A percentile compares a stretch with the other conserved stretches of the same genome.
Conservation (phyloP, 1,284 basidiomycete genomes). For the Exobasidium cylindrosporum region DNA sequence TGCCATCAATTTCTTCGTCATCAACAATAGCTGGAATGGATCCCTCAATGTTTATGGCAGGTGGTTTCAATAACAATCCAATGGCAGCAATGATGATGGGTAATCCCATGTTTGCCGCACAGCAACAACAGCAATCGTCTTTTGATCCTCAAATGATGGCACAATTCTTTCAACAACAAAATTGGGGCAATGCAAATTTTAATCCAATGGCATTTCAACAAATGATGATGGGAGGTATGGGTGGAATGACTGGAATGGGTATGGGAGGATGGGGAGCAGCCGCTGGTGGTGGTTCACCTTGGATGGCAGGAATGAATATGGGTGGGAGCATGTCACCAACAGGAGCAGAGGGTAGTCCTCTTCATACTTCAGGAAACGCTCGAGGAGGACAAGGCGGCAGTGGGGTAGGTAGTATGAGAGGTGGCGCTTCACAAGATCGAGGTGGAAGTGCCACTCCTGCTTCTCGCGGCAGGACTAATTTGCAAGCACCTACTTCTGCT, state of each 20-base stretch:
- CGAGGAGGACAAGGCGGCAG: background rate
- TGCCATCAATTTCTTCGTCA: background rate
- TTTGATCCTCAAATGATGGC: slow-evolving; percentile 61
- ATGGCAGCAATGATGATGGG: slow-evolving; percentile 64
- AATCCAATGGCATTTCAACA: slow-evolving; percentile 54
- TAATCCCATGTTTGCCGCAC: slow-evolving; percentile 61
- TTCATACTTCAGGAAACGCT: background rate
- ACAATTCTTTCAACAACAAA: slow-evolving; percentile 62
- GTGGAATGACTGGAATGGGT: slow-evolving; percentile 47
- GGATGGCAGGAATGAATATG: background rate
- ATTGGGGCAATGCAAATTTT: slow-evolving; percentile 52
- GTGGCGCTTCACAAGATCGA: background rate
- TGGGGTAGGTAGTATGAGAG: background rate
- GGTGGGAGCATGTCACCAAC: background rate
- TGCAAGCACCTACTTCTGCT: background rate
- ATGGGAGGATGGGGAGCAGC: slow-evolving; percentile 56
- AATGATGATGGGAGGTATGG: slow-evolving; percentile 51
- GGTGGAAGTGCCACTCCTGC: background rate
- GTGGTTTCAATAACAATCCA: background rate
- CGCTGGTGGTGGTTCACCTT: slow-evolving; percentile 59
- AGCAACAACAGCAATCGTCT: slow-evolving; percentile 24
- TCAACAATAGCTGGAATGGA: slow-evolving; percentile 2
- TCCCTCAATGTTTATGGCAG: slow-evolving; percentile 53
- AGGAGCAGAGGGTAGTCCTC: background rate
- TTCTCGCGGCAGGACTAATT: background rate